Percentiles rank a stretch among this genome's conserved stretches.
phyloP scores from a whole-genome alignment of 2,329 filamentous ascomycete species.

The Monosporascus sp. region DNA sequence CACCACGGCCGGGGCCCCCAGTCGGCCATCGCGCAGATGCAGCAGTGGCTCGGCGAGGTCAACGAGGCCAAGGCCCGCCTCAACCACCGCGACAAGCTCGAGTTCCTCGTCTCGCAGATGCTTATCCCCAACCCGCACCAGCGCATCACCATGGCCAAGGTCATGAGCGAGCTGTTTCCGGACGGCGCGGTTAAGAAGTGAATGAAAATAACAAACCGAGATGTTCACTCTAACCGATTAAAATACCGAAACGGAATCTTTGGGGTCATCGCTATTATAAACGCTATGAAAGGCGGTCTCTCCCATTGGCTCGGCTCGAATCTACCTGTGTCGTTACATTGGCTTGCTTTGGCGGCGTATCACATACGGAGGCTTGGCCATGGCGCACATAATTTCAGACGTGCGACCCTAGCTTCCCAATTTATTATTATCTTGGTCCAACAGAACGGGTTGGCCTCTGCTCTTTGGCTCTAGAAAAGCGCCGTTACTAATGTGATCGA shows the following conservation, averaged over 20 bases:
- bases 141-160: constrained; percentile 49
- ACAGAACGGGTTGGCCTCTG: no score
- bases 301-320: no score
- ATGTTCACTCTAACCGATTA: no score
- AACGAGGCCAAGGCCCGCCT: constrained; percentile 42
- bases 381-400: background rate
- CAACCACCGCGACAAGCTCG: constrained; percentile 41
- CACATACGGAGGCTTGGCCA: no score
- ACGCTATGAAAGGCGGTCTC: no score
- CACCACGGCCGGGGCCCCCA: constrained; percentile 11
- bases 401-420: background rate
- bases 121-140: constrained; percentile 44
- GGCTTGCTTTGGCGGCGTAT: no score
- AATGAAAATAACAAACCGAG: background rate
- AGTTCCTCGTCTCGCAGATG: constrained; percentile 50
- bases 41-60: constrained; percentile 50
- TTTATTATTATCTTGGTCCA: no score
- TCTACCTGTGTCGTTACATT: no score
- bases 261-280: no score
- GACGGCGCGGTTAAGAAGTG: constrained; percentile 22
- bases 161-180: constrained; percentile 39
- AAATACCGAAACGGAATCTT: no score
- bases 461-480: no score
- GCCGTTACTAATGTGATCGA: no score
- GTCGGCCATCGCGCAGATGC: constrained; percentile 47